Percentiles rank a stretch among this genome's conserved stretches.
phyloP scores from a whole-genome alignment of 768 basidiomycete species.

The Lentinula edodes region DNA sequence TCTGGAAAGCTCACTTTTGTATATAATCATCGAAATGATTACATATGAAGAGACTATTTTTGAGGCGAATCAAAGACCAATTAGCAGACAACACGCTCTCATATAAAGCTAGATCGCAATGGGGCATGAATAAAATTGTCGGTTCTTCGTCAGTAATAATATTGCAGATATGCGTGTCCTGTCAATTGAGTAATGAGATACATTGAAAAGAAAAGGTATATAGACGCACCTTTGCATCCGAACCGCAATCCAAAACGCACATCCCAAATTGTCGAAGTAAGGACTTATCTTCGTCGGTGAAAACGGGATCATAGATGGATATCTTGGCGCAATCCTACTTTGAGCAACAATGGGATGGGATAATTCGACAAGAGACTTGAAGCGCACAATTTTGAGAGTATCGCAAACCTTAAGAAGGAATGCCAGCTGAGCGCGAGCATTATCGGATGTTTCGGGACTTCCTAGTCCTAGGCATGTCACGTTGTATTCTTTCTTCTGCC shows the following conservation, averaged over 20 bases:
- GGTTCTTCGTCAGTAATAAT: neutral
- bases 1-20: neutral
- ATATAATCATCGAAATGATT: slow-evolving; percentile 4
- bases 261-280: slow-evolving; percentile 1
- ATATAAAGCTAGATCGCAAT: slow-evolving; percentile 1
- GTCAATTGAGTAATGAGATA: neutral
- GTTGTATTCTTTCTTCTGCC: neutral
- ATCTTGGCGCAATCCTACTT: neutral
- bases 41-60: neutral
- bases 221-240: neutral
- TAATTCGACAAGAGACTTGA: neutral
- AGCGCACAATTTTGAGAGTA: neutral
- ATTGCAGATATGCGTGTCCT: neutral
- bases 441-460: slow-evolving; percentile 4
- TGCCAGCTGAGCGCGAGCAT: slow-evolving; percentile 3
- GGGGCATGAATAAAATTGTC: slow-evolving; percentile 3
- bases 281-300: slow-evolving; percentile 1
- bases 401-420: slow-evolving; percentile 3
- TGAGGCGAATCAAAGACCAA: neutral
- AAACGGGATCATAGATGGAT: slow-evolving; percentile 2
- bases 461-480: slow-evolving; percentile 5
- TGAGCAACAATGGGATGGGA: neutral
- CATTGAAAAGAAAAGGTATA: neutral
- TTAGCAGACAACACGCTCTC: neutral
- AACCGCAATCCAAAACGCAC: neutral